Evolutionary conservation across 169 alveolate genomes (phyloP), one percentile per base, ranked within the genome.

Genomic region (Plasmodium vivax): DNA sequence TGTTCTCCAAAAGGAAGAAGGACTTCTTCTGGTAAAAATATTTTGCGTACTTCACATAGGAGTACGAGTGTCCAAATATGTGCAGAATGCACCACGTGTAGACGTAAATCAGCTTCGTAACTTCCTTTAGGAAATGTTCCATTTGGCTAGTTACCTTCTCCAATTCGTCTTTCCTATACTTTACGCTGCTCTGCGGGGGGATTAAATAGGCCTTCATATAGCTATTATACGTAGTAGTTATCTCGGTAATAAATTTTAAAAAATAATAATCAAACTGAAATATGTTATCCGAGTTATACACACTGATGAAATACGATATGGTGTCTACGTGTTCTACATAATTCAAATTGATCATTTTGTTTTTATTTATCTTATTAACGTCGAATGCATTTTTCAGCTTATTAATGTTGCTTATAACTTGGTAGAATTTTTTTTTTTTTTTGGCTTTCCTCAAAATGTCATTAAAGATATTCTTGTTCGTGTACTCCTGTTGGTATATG

Each of bases 1-100:
- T 75, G 68, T 87, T 87, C 30, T 87, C 93, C 80, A 87, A 87
- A 51, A 87, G 32, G 62, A 87, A 87, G 72, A 87, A 87, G 6
- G 93, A 87, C 68, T 75, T 87, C 71, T 87, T 87, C 19, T 87
- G 93, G 68, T 87, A 87, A 75, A 87, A 87, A 74, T 87, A 87
- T 87, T 87, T 87, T 38, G 93, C 93, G 45, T 87, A 87, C 47
- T 87, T 87, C n/a, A 87, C 84, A 87, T 87, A 87, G 4, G 93
- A 87, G 81, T 87, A 87, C 0, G 93, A 87, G 75, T 87, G 93
- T 6, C 93, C 93, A 87, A 87, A 87, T 47, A 87, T 87, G 71
- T 87, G 82, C 72, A 87, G 45, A 34, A 87, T 51, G 56, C 93
- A 87, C 93, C 93, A 87, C 12, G 93, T 87, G 82, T 87, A 87